Conservation (phyloP, 306 rosid genomes). For the Malus sieversii region DNA sequence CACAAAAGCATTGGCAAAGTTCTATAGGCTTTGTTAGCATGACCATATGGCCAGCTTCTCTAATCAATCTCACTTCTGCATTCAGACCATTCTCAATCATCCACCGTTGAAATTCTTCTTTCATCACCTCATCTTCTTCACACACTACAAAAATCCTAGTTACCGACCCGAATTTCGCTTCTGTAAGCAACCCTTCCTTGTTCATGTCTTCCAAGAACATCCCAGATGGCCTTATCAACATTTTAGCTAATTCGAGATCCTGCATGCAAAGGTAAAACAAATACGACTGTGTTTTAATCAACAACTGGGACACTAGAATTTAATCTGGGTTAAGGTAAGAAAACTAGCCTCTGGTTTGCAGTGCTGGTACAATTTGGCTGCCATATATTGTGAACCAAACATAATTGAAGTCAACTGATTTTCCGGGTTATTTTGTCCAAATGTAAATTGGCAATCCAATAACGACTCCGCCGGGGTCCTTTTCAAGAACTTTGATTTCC, state of each 20-base stretch:
- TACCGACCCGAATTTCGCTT: constrained; percentile 19
- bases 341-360: constrained; percentile 19
- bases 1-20: constrained; percentile 13
- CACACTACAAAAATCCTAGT: constrained; percentile 11
- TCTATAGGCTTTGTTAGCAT: constrained; percentile 23
- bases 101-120: constrained; percentile 22
- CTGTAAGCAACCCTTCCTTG: constrained; percentile 5
- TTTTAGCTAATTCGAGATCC: constrained; percentile 25
- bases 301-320: background rate
- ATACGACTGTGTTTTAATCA: too few relatives aligned
- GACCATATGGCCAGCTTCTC: constrained; percentile 22
- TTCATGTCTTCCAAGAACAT: constrained; percentile 14
- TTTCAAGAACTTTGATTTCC: constrained; percentile 15
- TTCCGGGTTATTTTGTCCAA: background rate
- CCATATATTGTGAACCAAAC: constrained; percentile 17
- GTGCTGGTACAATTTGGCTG: constrained; percentile 6
- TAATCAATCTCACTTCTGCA: background rate
- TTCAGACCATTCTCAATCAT: constrained; percentile 12
- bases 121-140: constrained; percentile 24
- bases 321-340: background rate
- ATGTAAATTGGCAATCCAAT: constrained; percentile 7
- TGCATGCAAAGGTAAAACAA: background rate
- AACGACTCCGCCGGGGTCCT: constrained; percentile 13
- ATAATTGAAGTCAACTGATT: constrained; percentile 8
- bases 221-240: constrained; percentile 18